Base-by-base conservation (phyloP, 2,329 filamentous ascomycete species). In the Penicillium italicum region DNA sequence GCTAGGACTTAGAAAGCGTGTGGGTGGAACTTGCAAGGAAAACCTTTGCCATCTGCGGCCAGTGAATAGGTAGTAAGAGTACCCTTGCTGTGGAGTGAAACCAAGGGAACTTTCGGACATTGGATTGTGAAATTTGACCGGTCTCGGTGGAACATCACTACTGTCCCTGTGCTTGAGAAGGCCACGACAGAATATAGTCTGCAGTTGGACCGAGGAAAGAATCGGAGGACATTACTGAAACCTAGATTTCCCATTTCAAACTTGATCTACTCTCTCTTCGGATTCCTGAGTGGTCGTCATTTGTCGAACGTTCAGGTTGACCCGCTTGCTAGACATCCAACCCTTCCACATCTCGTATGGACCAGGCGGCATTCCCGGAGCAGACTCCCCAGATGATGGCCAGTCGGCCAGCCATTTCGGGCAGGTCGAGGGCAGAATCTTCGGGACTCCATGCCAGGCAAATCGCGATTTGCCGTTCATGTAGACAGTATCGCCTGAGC, bases 381-480 rank as follows among this genome's bases (percentile, higher is more conserved):
- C 76, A 40, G 76, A 72, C 2, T 79, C 79, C 0, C 41, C 58
- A 31, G 47, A 56, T 10, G 72, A 78, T 9, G 92, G 92, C 92
- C 92, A 97, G 40, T 87, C 77, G 54, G 79, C 76, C 47, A 97
- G 73, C 72, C 86, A 89, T 0, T 76, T 76, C 0, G 93, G 93
- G 73, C 92, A 97, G 0, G 90, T 96, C 1, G 77, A 83, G 44
- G 85, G 82, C 34, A 97, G 69, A 12, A 97, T 87, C 71, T 92
- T 94, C 6, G 94, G 92, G 12, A 97, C 91, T 12, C 90, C 92
- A 75, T 97, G 94, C 93, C 93, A 97, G 2, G 93, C 92, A 74
- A 91, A 96, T 41, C 94, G 81, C 4, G 90, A 88, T 55, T 85
- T 80, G 20, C 88, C 83, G 47, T 84, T 86, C 93, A 99, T 97